Evolutionary conservation across 73 alveolate genomes (phyloP).

Genomic region (Breviolum minutum): DNA sequence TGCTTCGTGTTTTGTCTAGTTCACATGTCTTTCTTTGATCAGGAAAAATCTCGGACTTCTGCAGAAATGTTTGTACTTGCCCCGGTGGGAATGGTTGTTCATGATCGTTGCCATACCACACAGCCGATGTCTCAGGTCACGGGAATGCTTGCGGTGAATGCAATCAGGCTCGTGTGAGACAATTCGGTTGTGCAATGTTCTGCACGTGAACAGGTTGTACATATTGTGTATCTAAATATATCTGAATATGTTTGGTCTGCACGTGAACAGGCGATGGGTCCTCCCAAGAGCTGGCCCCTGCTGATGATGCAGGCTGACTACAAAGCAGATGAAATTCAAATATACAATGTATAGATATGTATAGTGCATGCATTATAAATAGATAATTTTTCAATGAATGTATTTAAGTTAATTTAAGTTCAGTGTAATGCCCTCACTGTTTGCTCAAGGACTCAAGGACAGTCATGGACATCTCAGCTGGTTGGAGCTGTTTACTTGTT

Average conservation of each 20-base stretch:
- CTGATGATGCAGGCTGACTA: slow-evolving; percentile 50
- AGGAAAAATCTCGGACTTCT: slow-evolving; percentile 32
- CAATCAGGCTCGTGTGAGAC: not conserved
- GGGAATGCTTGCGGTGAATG: slow-evolving; percentile 19
- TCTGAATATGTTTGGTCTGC: not conserved
- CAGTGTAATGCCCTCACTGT: too few relatives aligned
- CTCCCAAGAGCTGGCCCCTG: slow-evolving; percentile 48
- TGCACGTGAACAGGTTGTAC: not conserved
- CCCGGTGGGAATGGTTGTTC: not conserved
- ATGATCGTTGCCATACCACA: not conserved
- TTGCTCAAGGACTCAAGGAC: too few relatives aligned
- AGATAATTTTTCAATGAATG: too few relatives aligned
- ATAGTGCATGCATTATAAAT: too few relatives aligned
- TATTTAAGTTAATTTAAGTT: too few relatives aligned
- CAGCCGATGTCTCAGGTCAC: not conserved
- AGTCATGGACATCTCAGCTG: too few relatives aligned
- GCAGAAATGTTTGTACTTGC: not conserved
- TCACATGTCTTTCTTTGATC: not conserved
- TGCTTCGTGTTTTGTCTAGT: too few relatives aligned
- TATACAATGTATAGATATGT: too few relatives aligned
- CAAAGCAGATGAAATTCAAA: not conserved
- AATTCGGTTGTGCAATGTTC: too few relatives aligned
- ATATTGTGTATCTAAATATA: not conserved
- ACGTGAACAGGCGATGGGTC: not conserved
- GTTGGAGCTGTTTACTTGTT: too few relatives aligned